Evolutionary conservation across 2,329 filamentous ascomycete genomes (phyloP).

Genomic region (Bipolaris zeicola): DNA sequence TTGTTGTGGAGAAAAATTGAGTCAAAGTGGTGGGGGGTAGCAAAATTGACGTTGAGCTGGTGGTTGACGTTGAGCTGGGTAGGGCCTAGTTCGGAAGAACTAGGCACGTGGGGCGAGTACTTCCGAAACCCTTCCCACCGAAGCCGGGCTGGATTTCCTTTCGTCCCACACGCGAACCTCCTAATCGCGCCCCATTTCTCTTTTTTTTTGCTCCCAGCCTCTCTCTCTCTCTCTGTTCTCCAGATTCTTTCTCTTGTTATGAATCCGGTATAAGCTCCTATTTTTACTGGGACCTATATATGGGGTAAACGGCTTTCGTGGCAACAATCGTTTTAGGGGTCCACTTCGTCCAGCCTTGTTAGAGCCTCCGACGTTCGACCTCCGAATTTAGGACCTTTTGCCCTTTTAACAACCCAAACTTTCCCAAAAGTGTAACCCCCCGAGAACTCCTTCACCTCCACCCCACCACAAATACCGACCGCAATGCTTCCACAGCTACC

Average conservation of each 20-base stretch:
- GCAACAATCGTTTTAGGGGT: conserved; percentile 4
- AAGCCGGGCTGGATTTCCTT: conserved; percentile 20
- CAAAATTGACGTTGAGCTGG: too few relatives aligned
- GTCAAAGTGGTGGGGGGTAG: too few relatives aligned
- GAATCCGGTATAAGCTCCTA: background rate
- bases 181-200: background rate
- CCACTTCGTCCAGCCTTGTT: background rate
- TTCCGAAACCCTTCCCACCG: conserved; percentile 16
- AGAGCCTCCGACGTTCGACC: background rate
- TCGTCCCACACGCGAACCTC: conserved; percentile 20
- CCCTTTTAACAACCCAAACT: background rate
- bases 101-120: too few relatives aligned
- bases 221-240: background rate
- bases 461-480: background rate
- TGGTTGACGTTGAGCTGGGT: too few relatives aligned
- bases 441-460: background rate
- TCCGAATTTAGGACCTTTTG: conserved; percentile 1
- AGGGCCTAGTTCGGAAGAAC: too few relatives aligned
- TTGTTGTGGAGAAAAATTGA: too few relatives aligned
- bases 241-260: background rate
- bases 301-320: conserved; percentile 9
- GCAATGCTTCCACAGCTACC: conserved; percentile 53
- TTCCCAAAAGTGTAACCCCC: background rate
- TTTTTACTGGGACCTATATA: background rate
- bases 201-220: background rate